A percentile compares a stretch with the other conserved stretches of the same genome.
These are phyloP conservation scores for Colletotrichum nymphaeae DNA, from an alignment of 2,329 filamentous ascomycete species.

Conservation along the genomic window DNA sequence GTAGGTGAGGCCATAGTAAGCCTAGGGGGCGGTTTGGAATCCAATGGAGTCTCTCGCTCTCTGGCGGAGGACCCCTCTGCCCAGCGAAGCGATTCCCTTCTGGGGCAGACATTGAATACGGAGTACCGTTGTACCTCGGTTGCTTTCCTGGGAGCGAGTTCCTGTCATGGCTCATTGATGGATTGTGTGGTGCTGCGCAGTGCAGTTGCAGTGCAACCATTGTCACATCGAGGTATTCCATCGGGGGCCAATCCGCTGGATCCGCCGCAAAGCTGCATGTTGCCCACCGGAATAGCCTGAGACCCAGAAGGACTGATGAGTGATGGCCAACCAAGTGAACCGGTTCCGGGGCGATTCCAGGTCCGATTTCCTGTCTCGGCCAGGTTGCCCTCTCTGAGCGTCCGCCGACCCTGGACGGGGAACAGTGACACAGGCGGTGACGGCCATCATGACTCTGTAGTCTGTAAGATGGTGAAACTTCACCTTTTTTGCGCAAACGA, in stretches of 20 bases:
- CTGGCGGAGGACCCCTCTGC: background rate
- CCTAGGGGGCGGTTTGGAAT: background rate
- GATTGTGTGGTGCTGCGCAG: background rate
- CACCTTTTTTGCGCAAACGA: background rate
- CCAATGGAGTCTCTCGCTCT: background rate
- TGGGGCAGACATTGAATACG: background rate
- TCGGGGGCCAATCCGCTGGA: conserved; percentile 22
- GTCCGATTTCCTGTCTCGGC: conserved; percentile 2
- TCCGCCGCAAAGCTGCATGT: conserved; percentile 31
- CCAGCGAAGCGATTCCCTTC: background rate
- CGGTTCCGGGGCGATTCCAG: background rate
- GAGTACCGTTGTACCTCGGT: conserved; percentile 6
- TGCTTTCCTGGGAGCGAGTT: background rate
- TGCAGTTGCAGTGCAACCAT: conserved; percentile 22
- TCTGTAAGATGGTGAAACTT: background rate
- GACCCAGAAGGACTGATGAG: conserved; percentile 11
- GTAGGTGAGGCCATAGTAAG: conserved; percentile 18
- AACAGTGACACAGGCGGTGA: background rate
- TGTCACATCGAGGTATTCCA: conserved; percentile 1
- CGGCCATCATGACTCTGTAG: background rate
- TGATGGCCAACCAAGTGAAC: conserved; percentile 6
- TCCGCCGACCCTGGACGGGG: background rate
- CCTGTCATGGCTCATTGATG: background rate
- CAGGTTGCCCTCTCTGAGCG: conserved; percentile 10
- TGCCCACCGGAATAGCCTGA: conserved; percentile 31